Evolutionary conservation across 441 rosid genomes (phyloP).

Genomic region (Kokia cookei): DNA sequence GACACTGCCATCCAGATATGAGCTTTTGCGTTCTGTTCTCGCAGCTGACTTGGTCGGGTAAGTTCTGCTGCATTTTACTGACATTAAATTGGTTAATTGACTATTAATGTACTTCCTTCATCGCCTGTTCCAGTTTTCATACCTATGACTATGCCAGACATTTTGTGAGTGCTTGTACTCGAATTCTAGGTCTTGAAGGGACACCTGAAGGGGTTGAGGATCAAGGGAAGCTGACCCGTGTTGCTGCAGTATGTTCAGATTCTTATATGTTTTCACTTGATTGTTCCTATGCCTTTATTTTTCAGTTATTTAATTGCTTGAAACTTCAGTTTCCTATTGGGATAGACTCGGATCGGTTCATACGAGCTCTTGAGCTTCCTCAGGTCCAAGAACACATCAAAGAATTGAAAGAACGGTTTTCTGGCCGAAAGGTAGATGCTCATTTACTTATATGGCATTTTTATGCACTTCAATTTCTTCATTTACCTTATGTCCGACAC

Average conservation of each 20-base stretch:
- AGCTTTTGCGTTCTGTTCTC: constrained; percentile 89
- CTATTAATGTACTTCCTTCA: neutral
- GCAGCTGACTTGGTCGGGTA: constrained; percentile 98
- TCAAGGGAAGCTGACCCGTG: constrained; percentile 95
- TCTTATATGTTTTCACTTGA: constrained; percentile 13
- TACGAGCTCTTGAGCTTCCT: constrained; percentile 61
- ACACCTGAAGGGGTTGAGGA: constrained; percentile 99
- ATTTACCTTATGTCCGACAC: neutral
- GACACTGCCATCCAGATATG: constrained; percentile 91
- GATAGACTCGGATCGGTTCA: constrained; percentile 88
- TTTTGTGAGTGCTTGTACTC: constrained; percentile 98
- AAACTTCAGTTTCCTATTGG: constrained; percentile 87
- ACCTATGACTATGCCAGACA: constrained; percentile 99
- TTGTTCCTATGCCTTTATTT: constrained; percentile 12
- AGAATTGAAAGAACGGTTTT: constrained; percentile 84
- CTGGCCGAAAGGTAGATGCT: constrained; percentile 65
- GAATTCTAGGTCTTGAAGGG: constrained; percentile 98
- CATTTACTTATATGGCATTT: neutral
- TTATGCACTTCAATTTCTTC: neutral
- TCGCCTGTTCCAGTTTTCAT: constrained; percentile 63
- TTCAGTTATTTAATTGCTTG: constrained; percentile 15
- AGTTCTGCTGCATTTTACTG: constrained; percentile 17
- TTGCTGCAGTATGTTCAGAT: constrained; percentile 77
- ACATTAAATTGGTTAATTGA: neutral
- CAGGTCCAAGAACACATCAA: constrained; percentile 69